Evolutionary conservation across 2,329 filamentous ascomycete genomes (phyloP).

Genomic region (Intubia oerlemansii): DNA sequence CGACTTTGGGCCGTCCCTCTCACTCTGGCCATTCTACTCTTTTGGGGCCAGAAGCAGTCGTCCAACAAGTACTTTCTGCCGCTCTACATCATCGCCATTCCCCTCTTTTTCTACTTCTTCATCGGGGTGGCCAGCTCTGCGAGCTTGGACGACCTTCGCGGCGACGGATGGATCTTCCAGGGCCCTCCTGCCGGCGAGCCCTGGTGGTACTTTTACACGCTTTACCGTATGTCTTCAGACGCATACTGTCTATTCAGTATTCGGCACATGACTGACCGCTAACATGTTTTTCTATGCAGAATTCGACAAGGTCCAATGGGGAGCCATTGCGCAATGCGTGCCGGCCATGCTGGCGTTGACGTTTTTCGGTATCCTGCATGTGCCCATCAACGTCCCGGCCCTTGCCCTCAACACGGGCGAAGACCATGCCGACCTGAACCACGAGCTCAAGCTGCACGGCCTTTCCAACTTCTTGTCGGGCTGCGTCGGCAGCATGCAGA

Average conservation of each 20-base stretch:
- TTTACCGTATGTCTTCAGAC: conserved; percentile 62
- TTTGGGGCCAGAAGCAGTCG: conserved; percentile 54
- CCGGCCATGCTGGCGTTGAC: conserved; percentile 94
- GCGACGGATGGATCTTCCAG: conserved; percentile 76
- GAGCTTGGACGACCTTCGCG: conserved; percentile 43
- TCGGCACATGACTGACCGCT: conserved; percentile 7
- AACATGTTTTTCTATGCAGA: conserved; percentile 24
- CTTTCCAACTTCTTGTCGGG: conserved; percentile 86
- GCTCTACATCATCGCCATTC: conserved; percentile 63
- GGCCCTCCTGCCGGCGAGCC: conserved; percentile 67
- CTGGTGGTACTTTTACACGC: conserved; percentile 94
- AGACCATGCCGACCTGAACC: conserved; percentile 78
- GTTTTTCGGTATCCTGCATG: conserved; percentile 92
- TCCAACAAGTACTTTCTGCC: conserved; percentile 74
- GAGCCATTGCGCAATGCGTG: conserved; percentile 60
- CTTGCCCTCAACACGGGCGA: conserved; percentile 78
- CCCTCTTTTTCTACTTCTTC: conserved; percentile 56
- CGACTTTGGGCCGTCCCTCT: conserved; percentile 71
- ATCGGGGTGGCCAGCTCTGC: conserved; percentile 48
- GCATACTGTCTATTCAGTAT: not conserved
- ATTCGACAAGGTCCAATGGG: conserved; percentile 63
- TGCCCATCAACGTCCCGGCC: conserved; percentile 94
- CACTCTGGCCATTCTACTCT: conserved; percentile 50
- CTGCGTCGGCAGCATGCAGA: conserved; percentile 70
- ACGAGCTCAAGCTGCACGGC: conserved; percentile 80